Conservation (phyloP, 345 rosid species). For the Zanthoxylum bungeanum region DNA sequence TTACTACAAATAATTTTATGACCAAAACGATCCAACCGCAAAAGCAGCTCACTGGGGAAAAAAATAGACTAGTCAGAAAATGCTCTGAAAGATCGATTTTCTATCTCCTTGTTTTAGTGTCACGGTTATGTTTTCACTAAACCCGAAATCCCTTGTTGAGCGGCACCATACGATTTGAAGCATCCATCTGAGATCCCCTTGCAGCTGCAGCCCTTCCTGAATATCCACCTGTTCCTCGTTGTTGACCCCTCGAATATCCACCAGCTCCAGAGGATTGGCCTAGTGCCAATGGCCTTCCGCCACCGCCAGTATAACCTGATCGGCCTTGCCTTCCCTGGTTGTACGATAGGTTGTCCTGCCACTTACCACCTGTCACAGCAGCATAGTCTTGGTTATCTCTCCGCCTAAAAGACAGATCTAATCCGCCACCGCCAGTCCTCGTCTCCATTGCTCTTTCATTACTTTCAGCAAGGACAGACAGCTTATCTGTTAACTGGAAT, state of each 20-base stretch:
- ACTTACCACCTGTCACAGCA: slow-evolving; percentile 41
- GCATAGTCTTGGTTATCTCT: slow-evolving; percentile 66
- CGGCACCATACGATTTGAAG: slow-evolving; percentile 65
- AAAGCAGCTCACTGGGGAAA: not conserved
- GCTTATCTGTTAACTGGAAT: slow-evolving; percentile 77
- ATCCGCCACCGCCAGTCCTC: slow-evolving; percentile 58
- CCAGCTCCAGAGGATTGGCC: slow-evolving; percentile 44
- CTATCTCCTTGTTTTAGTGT: not conserved
- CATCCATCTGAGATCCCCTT: slow-evolving; percentile 57
- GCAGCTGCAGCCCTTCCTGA: slow-evolving; percentile 33
- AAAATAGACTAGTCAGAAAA: not conserved
- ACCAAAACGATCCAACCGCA: not conserved
- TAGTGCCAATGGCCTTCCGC: slow-evolving; percentile 36
- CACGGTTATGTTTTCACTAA: slow-evolving; percentile 7
- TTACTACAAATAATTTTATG: not conserved
- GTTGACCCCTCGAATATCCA: slow-evolving; percentile 53
- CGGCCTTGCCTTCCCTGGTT: slow-evolving; percentile 64
- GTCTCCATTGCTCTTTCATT: slow-evolving; percentile 83
- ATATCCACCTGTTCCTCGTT: slow-evolving; percentile 51
- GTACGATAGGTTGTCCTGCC: slow-evolving; percentile 58
- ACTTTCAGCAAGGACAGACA: slow-evolving; percentile 62
- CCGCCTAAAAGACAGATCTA: slow-evolving; percentile 61
- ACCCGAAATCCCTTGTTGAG: slow-evolving; percentile 53
- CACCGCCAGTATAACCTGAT: slow-evolving; percentile 33
- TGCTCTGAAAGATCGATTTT: not conserved